Percentiles rank a stretch among this genome's conserved stretches.
These are phyloP conservation scores for Friedmanniomyces endolithicus DNA, from an alignment of 495 filamentous ascomycete species.

Conservation along the genomic window DNA sequence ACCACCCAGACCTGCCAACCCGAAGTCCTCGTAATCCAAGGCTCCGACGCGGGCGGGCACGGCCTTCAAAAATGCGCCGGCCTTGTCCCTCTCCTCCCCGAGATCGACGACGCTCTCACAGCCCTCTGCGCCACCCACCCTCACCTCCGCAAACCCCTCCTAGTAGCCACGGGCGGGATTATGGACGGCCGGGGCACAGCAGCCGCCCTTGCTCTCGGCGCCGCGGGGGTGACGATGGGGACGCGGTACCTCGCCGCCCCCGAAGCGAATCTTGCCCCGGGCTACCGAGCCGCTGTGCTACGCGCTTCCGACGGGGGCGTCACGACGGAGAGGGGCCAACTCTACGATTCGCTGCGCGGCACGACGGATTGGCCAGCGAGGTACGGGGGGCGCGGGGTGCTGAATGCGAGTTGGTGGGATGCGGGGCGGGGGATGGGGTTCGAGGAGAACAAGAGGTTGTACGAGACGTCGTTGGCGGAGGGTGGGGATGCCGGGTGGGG, in stretches of 20 bases:
- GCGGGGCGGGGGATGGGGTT: slow-evolving; percentile 41
- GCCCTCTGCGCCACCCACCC: background rate
- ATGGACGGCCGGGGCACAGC: slow-evolving; percentile 54
- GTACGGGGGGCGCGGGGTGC: slow-evolving; percentile 50
- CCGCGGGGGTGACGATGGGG: slow-evolving; percentile 54
- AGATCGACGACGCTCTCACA: slow-evolving; percentile 44
- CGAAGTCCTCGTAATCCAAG: slow-evolving; percentile 63
- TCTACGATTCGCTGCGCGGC: slow-evolving; percentile 61
- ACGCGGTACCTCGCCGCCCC: slow-evolving; percentile 56
- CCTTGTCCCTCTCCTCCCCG: slow-evolving; percentile 45
- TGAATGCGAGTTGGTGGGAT: slow-evolving; percentile 51
- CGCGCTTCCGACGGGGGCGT: slow-evolving; percentile 49
- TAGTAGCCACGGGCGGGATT: slow-evolving; percentile 66
- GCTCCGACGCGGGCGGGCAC: slow-evolving; percentile 63
- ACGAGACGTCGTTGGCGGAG: slow-evolving; percentile 43
- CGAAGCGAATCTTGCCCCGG: slow-evolving; percentile 49
- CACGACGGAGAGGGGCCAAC: slow-evolving; percentile 49
- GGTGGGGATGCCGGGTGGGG: slow-evolving; percentile 46
- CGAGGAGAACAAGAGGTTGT: slow-evolving; percentile 46
- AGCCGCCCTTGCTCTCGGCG: slow-evolving; percentile 54
- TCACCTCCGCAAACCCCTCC: slow-evolving; percentile 29
- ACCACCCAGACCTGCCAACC: slow-evolving; percentile 32
- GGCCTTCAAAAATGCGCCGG: slow-evolving; percentile 49
- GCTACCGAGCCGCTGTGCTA: slow-evolving; percentile 50
- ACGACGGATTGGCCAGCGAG: slow-evolving; percentile 54